Base-by-base conservation (phyloP, 1,139 yeast genomes). In the Hansenula lynferdii region DNA sequence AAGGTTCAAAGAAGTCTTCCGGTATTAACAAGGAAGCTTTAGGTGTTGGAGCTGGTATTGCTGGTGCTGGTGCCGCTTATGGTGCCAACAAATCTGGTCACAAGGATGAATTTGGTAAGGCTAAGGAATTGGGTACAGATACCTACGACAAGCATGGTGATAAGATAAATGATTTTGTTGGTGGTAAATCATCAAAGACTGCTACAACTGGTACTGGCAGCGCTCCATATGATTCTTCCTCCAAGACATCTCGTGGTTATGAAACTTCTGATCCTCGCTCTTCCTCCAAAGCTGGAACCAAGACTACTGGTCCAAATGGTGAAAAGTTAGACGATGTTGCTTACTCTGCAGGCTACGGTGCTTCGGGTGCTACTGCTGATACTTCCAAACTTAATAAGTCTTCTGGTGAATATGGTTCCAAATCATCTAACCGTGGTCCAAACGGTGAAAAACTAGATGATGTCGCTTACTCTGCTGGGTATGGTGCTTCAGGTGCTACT, bases 161-260 rank as follows among this genome's bases (percentile, higher is more conserved):
- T 25, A 25, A 25, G 11, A 5, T 25, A 4, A 27, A 27, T 6
- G 28, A 27, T 6, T 3, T 4, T 16, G 12, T 27, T 16, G 12
- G 12, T 27, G 28, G 17, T 25, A 20, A 20, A 14, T 26, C 17
- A 14, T 14, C 27, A 9, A 24, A 24, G 27, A 12, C 31, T 23
- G 48, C 43, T 31, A 44, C 44, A n/a, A 30, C 47, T 30, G 46
- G 45, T 33, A 44, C 42, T 12, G 40, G 41, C n/a, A 4, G 14
- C 11, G 26, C 26, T 31, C 15, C 18, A 9, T 24, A 24, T 10
- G 8, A 21, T 10, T 10, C 9, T 8, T 21, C 23, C 27, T 10
- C n/a, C 6, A 8, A 24, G 31, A 10, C 16, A 15, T 16, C 8
- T 15, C 25, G 33, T 21, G 27, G 20, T 31, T 22, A 26, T 21